Evolutionary conservation across 140 eudicot species (phyloP).

Genomic region (Stevia rebaudiana): DNA sequence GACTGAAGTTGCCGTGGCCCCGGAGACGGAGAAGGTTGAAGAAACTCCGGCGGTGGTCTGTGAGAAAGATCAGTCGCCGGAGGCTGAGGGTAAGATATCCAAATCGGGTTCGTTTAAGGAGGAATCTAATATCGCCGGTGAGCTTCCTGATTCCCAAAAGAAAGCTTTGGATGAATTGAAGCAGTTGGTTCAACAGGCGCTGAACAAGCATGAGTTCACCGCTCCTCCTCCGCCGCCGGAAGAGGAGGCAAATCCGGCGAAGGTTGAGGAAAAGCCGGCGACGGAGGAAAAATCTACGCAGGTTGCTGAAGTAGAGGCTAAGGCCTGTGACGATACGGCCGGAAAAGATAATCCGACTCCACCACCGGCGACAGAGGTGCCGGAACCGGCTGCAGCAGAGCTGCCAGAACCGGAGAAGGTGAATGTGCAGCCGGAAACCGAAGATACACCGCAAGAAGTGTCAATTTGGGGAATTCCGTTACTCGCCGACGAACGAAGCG

Average conservation of each 20-base stretch:
- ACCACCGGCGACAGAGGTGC: not conserved
- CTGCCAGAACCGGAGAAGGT: constrained; percentile 10
- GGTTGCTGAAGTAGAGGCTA: constrained; percentile 15
- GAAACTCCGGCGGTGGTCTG: constrained; percentile 5
- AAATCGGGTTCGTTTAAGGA: constrained; percentile 73
- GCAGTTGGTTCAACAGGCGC: constrained; percentile 49
- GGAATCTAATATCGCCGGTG: constrained; percentile 70
- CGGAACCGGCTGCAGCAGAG: constrained; percentile 9
- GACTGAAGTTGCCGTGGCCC: constrained; percentile 42
- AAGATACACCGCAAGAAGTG: constrained; percentile 52
- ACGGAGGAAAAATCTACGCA: not conserved
- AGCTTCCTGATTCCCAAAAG: constrained; percentile 63
- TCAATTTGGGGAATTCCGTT: constrained; percentile 76
- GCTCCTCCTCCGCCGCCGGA: constrained; percentile 39
- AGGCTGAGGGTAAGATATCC: constrained; percentile 29
- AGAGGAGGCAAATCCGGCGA: constrained; percentile 29
- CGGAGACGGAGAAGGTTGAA: constrained; percentile 24
- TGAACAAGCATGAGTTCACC: constrained; percentile 55
- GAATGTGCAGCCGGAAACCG: not conserved
- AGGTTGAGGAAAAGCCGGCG: constrained; percentile 9
- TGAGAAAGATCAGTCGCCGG: constrained; percentile 28
- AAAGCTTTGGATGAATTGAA: constrained; percentile 70
- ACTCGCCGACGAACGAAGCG: constrained; percentile 65
- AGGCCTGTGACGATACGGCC: constrained; percentile 4
- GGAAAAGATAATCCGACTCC: not conserved